Conservation (phyloP, 305 asterid species). For the Fraxinus baroniana region DNA sequence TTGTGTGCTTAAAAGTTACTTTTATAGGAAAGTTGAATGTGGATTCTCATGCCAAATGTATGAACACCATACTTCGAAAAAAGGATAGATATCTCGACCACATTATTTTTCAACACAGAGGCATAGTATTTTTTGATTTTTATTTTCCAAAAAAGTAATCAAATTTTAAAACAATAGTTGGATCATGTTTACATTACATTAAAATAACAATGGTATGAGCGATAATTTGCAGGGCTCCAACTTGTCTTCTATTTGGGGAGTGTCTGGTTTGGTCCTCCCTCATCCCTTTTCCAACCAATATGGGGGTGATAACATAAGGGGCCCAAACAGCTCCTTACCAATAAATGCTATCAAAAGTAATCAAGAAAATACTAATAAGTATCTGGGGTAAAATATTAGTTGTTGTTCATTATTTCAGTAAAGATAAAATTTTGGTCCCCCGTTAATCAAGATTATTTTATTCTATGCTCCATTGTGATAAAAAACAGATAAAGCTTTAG, state of each 20-base stretch:
- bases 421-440: slow-evolving; percentile 17
- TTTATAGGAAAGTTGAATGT: no score
- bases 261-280: slow-evolving; percentile 44
- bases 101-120: no score
- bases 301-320: slow-evolving; percentile 33
- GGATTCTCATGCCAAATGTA: no score
- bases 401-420: slow-evolving; percentile 20
- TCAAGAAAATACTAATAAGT: neutral
- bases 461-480: neutral
- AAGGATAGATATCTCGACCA: no score
- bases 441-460: neutral
- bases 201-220: neutral
- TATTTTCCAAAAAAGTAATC: no score
- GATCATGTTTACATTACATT: slow-evolving; percentile 18
- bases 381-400: slow-evolving; percentile 15
- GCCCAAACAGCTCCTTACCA: slow-evolving; percentile 29
- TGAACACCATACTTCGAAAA: no score
- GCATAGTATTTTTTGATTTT: no score
- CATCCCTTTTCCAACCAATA: slow-evolving; percentile 38
- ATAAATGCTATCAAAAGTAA: slow-evolving; percentile 20
- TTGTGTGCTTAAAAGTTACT: no score
- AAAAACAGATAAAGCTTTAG: neutral
- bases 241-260: slow-evolving; percentile 32
- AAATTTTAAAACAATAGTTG: no score
- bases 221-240: neutral